Percentiles rank a stretch among this genome's conserved stretches.
These are phyloP conservation scores for Salix arbutifolia DNA, from an alignment of 345 rosid genomes.

Conservation along the genomic window DNA sequence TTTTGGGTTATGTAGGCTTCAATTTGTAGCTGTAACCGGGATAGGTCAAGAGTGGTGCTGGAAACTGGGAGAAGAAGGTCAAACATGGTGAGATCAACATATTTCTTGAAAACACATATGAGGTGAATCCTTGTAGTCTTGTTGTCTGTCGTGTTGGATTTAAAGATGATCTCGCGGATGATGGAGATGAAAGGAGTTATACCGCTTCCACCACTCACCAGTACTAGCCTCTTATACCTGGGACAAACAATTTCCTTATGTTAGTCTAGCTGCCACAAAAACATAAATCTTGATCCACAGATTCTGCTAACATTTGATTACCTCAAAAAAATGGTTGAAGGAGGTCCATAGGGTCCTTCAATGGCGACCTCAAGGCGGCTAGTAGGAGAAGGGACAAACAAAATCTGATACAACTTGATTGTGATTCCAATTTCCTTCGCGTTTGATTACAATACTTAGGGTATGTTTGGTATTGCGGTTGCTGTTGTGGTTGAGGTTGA, in stretches of 20 bases:
- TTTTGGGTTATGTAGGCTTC: constrained; percentile 25
- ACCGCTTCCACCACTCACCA: constrained; percentile 31
- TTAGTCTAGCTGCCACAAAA: not conserved
- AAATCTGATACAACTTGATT: constrained; percentile 8
- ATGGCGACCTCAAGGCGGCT: constrained; percentile 16
- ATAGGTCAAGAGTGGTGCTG: constrained; percentile 9
- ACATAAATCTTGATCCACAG: not conserved
- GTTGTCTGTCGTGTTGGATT: not conserved
- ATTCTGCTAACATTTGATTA: not conserved
- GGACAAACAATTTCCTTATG: not conserved
- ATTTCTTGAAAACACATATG: constrained; percentile 23
- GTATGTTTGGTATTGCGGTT: too few species aligned
- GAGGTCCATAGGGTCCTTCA: constrained; percentile 27
- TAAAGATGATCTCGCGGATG: constrained; percentile 13
- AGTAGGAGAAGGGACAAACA: constrained; percentile 10
- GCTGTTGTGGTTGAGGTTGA: too few species aligned
- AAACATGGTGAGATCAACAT: constrained; percentile 14
- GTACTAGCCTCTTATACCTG: constrained; percentile 22
- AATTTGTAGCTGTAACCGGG: constrained; percentile 16
- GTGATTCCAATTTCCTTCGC: constrained; percentile 20
- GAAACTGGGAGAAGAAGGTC: constrained; percentile 25
- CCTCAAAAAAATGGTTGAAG: constrained; percentile 17
- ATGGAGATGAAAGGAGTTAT: constrained; percentile 30
- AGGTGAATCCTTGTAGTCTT: constrained; percentile 14
- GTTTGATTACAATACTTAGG: constrained; percentile 23